Evolutionary conservation across 2,329 filamentous ascomycete genomes (phyloP).

Genomic region (Amphichorda felina): DNA sequence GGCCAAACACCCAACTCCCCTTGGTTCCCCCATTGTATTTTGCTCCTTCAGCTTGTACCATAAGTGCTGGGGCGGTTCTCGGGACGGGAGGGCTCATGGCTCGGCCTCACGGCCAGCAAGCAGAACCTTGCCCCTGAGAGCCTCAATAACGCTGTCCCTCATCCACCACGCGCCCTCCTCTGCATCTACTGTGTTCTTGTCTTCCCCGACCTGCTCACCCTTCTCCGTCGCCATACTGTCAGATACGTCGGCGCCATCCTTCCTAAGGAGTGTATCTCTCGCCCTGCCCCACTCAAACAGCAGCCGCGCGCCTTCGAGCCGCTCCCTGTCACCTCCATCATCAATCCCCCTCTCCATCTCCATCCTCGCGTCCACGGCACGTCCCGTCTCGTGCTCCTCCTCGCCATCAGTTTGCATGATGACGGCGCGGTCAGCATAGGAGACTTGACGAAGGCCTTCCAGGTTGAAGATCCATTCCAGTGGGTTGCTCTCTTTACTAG

Average conservation of each 20-base stretch:
- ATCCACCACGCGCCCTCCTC: constrained; percentile 37
- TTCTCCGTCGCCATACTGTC: constrained; percentile 23
- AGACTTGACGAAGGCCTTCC: constrained; percentile 39
- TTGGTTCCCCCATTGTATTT: too few relatives aligned
- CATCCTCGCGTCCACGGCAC: constrained; percentile 58
- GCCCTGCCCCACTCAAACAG: constrained; percentile 45
- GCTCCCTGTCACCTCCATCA: constrained; percentile 25
- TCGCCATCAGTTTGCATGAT: constrained; percentile 41
- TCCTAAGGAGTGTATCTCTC: constrained; percentile 21
- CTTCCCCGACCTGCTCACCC: constrained; percentile 11
- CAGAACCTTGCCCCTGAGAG: constrained; percentile 42
- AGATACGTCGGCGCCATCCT: constrained; percentile 6
- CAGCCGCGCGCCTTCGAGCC: constrained; percentile 12
- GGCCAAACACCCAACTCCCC: too few relatives aligned
- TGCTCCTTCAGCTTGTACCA: too few relatives aligned
- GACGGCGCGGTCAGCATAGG: constrained; percentile 53
- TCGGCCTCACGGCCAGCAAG: constrained; percentile 24
- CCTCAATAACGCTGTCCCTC: constrained; percentile 40
- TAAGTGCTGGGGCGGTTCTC: too few relatives aligned
- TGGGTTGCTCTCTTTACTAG: constrained; percentile 21
- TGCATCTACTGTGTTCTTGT: constrained; percentile 9
- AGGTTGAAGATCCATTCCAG: constrained; percentile 69
- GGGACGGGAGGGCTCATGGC: too few relatives aligned
- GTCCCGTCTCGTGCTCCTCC: constrained; percentile 32
- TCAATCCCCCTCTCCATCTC: constrained; percentile 43